Conservation (phyloP, 2,329 filamentous ascomycete species). For the Colletotrichum eleusines region DNA sequence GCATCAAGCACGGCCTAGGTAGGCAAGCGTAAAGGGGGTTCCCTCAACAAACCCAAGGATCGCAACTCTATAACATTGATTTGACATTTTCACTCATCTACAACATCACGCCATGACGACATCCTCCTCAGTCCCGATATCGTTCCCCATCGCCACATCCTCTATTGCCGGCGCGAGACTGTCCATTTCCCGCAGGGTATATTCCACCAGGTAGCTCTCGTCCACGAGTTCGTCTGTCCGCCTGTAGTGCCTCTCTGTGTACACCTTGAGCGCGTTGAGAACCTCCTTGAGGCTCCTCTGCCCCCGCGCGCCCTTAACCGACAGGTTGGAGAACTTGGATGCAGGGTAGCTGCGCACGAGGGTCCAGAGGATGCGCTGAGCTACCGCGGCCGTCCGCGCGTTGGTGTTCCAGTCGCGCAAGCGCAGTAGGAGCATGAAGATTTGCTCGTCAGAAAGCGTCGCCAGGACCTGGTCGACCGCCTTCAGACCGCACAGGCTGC, state of each 20-base stretch:
- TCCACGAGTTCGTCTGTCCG: conserved; percentile 90
- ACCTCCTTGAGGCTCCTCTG: conserved; percentile 84
- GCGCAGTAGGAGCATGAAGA: conserved; percentile 84
- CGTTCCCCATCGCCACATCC: conserved; percentile 50
- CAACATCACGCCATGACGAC: conserved; percentile 53
- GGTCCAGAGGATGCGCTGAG: conserved; percentile 86
- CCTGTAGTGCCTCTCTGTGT: conserved; percentile 93
- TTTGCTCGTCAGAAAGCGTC: conserved; percentile 84
- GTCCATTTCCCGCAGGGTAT: conserved; percentile 94
- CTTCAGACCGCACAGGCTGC: conserved; percentile 72
- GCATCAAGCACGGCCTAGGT: background rate
- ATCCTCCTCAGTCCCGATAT: conserved; percentile 56
- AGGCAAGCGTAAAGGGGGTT: background rate
- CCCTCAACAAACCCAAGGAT: background rate
- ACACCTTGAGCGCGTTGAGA: conserved; percentile 85
- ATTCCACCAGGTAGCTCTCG: conserved; percentile 94
- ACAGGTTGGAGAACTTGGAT: conserved; percentile 78
- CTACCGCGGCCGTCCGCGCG: conserved; percentile 84
- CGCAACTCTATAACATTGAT: background rate
- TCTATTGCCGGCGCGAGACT: conserved; percentile 66
- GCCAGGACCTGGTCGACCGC: conserved; percentile 87
- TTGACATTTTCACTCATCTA: background rate
- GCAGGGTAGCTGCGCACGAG: conserved; percentile 86
- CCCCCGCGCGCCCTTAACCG: conserved; percentile 67
- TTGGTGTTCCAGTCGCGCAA: conserved; percentile 98